Base-by-base conservation (phyloP, 2,329 filamentous ascomycete genomes). In the Ilyonectria robusta region DNA sequence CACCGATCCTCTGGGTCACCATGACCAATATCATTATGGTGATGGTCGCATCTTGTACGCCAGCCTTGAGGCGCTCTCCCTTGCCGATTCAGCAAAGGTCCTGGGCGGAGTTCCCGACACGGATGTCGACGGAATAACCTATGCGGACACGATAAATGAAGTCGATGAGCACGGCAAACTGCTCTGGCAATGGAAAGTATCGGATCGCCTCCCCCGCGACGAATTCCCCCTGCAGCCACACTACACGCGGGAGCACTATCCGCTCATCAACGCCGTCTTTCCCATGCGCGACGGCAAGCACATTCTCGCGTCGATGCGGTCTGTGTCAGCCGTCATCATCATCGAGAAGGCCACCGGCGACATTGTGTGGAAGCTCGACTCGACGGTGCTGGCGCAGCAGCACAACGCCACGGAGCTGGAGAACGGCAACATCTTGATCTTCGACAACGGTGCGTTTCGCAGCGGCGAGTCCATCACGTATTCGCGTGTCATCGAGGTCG, bases 361-460 rank as follows among this genome's bases (percentile, higher is more conserved):
- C 21, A 78, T 78, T 15, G 71, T 76, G 8, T 78, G 76, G 77
- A 76, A 72, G 5, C 33, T 78, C 6, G 71, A 66, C 0, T 26
- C 74, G 1, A 68, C 72, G 2, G 56, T 73, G 4, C 67, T 78
- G 1, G 76, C 76, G 0, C 77, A 78, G 59, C 76, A 78, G 37
- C 77, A 78, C 65, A 78, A 77, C 11, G 76, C 76, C 1, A 78
- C 70, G 0, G 75, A 78, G 46, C 69, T 78, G 0, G 70, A 74
- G 0, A 78, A 74, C n/a, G 77, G 77, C 9, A 78, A 77, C 46
- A 78, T 78, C 19, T 71, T 78, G 37, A 75, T 78, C 33, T 78
- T 78, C 19, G 76, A 78, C 56, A 75, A 78, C 11, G 76, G 77
- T 11, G 72, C 75, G 0, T 78, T 77, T 13, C 74, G 77, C 0